phyloP scores from a whole-genome alignment of 129 eudicot species.

The carrot (Daucus carota) region DH1_v3.0 NC_030381.2:1514001-1514500 shows the following conservation, averaged over 20 bases:
- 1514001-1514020: constrained; percentile 91
- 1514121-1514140: constrained; percentile 30
- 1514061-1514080: constrained; percentile 99
- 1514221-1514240: constrained; percentile 71
- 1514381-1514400: constrained; percentile 53
- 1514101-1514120: constrained; percentile 79
- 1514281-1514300: constrained; percentile 68
- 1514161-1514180: constrained; percentile 74
- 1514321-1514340: constrained; percentile 31
- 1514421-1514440: constrained; percentile 76
- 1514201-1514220: constrained; percentile 94
- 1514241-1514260: constrained; percentile 55
- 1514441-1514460: constrained; percentile 71
- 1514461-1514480: constrained; percentile 83
- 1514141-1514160: constrained; percentile 23
- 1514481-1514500: constrained; percentile 57
- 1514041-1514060: constrained; percentile 86
- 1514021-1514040: constrained; percentile 95
- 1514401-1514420: constrained; percentile 78
- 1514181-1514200: constrained; percentile 97
- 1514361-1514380: constrained; percentile 60
- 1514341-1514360: constrained; percentile 52
- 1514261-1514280: constrained; percentile 67
- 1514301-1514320: not conserved
- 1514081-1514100: constrained; percentile 88